Evolutionary conservation across 352 stramenopile genomes (phyloP).

Genomic region (Globisporangium paroecandrum): DNA sequence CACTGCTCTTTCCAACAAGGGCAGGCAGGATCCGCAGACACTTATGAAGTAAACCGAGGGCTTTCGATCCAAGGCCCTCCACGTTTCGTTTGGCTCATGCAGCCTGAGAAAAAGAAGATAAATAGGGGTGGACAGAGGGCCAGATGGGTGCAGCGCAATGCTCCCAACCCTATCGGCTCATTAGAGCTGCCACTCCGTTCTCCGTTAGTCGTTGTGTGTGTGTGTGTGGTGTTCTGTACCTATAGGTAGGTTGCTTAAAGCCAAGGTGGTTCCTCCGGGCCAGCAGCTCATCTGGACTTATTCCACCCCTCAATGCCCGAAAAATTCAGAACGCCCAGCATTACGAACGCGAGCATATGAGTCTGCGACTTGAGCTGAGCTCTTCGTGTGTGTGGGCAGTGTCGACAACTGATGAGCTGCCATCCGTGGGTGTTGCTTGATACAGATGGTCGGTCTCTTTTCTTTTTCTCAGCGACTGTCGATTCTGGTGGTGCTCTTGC

Average conservation of each 20-base stretch:
- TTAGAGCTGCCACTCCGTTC: background rate
- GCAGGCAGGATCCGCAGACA: too few species aligned
- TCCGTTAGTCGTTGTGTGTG: background rate
- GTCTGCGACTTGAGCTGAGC: background rate
- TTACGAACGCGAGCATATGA: slow-evolving; percentile 1
- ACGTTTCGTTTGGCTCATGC: too few species aligned
- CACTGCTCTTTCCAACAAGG: too few species aligned
- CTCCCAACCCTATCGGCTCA: background rate
- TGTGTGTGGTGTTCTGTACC: background rate
- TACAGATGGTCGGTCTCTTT: background rate
- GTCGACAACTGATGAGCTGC: background rate
- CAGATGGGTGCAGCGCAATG: slow-evolving; percentile 1
- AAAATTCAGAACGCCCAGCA: too few species aligned
- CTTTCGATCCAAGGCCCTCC: too few species aligned
- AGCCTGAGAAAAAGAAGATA: background rate
- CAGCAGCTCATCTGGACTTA: too few species aligned
- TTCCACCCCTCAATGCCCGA: too few species aligned
- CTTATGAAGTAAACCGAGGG: too few species aligned
- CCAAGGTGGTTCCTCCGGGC: too few species aligned
- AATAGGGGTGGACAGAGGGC: background rate
- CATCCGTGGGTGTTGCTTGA: too few species aligned
- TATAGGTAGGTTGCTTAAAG: too few species aligned
- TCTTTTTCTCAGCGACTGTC: slow-evolving; percentile 13
- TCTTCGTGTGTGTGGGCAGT: background rate
- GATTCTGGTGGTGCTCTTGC: slow-evolving; percentile 12